A percentile compares a stretch with the other conserved stretches of the same genome.
phyloP scores from a whole-genome alignment of 345 rosid genomes.

The Brassica juncea region DNA sequence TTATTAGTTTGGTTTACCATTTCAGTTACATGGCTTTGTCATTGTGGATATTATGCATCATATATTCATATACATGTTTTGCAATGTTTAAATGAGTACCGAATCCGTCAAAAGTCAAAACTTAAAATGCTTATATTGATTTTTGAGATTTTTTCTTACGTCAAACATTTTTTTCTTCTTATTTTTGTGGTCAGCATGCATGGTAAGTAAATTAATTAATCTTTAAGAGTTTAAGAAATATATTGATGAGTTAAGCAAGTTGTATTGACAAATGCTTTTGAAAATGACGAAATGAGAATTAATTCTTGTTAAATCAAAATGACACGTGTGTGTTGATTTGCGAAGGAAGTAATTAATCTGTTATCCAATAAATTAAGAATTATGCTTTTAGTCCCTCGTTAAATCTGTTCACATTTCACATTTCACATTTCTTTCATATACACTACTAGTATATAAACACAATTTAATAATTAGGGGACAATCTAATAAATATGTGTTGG shows the following conservation, averaged over 20 bases:
- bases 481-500: no score
- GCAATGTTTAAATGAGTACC: background rate
- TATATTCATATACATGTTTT: background rate
- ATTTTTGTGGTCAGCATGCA: background rate
- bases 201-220: background rate
- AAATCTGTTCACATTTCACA: constrained; percentile 33
- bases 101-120: background rate
- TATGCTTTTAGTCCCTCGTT: background rate
- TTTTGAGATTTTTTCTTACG: background rate
- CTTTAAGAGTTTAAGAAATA: background rate
- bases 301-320: background rate
- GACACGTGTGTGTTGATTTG: background rate
- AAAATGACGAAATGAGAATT: background rate
- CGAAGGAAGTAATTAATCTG: background rate
- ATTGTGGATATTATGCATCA: background rate
- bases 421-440: no score
- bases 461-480: no score
- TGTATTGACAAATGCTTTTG: background rate
- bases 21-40: background rate
- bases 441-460: no score
- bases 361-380: background rate
- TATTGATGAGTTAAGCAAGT: background rate
- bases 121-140: background rate
- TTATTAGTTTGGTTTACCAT: constrained; percentile 4
- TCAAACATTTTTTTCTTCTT: background rate